Base-by-base conservation (phyloP, 805 yeast species). In the Metschnikowia henanensis region DNA sequence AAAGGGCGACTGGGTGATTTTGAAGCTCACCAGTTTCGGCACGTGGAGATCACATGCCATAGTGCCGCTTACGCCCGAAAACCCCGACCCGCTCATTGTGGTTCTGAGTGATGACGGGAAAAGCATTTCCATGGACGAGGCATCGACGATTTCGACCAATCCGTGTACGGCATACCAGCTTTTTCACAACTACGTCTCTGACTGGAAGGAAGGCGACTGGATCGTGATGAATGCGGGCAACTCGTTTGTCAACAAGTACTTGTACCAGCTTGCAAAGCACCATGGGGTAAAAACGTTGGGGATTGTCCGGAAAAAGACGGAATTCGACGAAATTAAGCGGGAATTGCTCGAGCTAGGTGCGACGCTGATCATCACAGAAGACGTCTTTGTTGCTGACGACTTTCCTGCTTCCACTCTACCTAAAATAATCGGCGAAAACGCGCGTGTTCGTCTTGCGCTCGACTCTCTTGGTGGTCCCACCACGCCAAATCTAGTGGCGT, bases 1-100 rank as follows among this genome's bases (percentile, higher is more conserved):
- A 35, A 66, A 69, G 2, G 97, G 60, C 6, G 59, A 56, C 35
- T 50, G 57, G 51, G 53, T 55, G 13, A 46, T 58, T 30, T 52
- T 58, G 19, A 46, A 34, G 30, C 41, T 39, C 32, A 42, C 56
- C 23, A 43, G 58, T 17, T 58, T 58, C 28, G 62, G 62, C 13
- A 54, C 61, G 8, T 58, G 62, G 62, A 40, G 62, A 23, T 43
- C 54, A n/a, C 56, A 57, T 39, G 59, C 55, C n/a, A 41, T 57
- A n/a, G 55, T 41, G 21, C 34, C 31, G 16, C 29, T 49, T 22
- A 43, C 52, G 4, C 37, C 22, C 2, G 46, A 49, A n/a, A 44
- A 42, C 30, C 29, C 30, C 6, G 48, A 47, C 21, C 52, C 55
- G 16, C 45, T 54, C 35, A 46, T 46, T 30, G 45, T 41, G 10